These are phyloP conservation scores for Groenewaldozyma salmanticensis DNA, from an alignment of 805 yeast species.

Conservation along the genomic window DNA sequence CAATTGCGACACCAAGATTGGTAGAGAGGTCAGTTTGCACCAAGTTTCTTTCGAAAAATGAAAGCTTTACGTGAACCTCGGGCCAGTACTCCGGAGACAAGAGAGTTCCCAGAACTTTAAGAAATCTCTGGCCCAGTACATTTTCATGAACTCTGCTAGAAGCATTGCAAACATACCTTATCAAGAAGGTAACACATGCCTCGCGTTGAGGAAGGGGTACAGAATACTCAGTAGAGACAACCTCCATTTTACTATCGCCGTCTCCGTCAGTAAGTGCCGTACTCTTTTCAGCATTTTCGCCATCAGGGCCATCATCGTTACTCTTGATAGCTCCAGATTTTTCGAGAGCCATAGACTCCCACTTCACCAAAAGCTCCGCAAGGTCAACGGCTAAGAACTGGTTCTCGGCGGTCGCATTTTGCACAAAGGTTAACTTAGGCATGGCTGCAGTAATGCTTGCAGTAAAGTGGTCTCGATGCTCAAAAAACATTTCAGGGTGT, in stretches of 20 bases:
- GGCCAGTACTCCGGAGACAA: constrained; percentile 73
- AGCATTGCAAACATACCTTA: constrained; percentile 78
- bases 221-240: constrained; percentile 41
- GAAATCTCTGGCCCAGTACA: constrained; percentile 70
- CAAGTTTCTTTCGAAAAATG: constrained; percentile 80
- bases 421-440: constrained; percentile 75
- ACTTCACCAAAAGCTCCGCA: constrained; percentile 71
- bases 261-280: constrained; percentile 8
- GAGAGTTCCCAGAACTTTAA: constrained; percentile 65
- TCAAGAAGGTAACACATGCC: constrained; percentile 80
- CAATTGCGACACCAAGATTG: constrained; percentile 51
- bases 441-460: constrained; percentile 84
- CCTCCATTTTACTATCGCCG: constrained; percentile 16
- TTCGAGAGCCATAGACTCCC: constrained; percentile 52
- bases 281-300: constrained; percentile 1
- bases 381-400: constrained; percentile 82
- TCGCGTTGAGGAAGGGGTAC: constrained; percentile 77
- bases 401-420: constrained; percentile 70
- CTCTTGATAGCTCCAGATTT: constrained; percentile 17
- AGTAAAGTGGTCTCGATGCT: constrained; percentile 80
- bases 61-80: constrained; percentile 76
- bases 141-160: constrained; percentile 78
- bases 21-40: constrained; percentile 69
- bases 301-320: background rate
- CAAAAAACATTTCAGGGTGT: constrained; percentile 75